A percentile compares a stretch with the other conserved stretches of the same genome.
These are phyloP conservation scores for Vitis hybrid DNA, from an alignment of 177 flowering plant genomes.

Conservation along the genomic window DNA sequence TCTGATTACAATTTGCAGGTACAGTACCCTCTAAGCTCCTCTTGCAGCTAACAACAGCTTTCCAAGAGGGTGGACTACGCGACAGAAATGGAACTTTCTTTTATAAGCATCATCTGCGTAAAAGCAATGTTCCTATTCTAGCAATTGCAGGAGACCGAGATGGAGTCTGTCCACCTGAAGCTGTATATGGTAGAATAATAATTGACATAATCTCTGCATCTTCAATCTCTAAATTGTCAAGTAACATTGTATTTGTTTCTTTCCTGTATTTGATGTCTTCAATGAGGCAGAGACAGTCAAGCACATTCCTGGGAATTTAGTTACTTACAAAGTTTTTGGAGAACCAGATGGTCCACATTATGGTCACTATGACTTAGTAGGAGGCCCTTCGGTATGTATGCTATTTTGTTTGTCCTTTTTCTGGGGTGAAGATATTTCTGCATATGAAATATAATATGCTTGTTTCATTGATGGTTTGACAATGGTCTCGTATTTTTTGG, in stretches of 20 bases:
- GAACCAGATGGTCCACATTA: constrained; percentile 76
- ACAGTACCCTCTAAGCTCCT: constrained; percentile 87
- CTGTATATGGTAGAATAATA: constrained; percentile 70
- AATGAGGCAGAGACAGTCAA: constrained; percentile 75
- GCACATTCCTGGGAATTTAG: constrained; percentile 63
- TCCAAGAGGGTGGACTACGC: constrained; percentile 69
- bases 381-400: constrained; percentile 64
- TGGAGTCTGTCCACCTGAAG: constrained; percentile 89
- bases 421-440: too few relatives aligned
- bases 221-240: neutral
- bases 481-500: neutral
- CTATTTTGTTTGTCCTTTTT: neutral
- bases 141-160: constrained; percentile 93
- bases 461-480: neutral
- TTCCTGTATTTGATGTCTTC: neutral
- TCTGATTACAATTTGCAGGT: constrained; percentile 47
- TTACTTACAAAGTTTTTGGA: constrained; percentile 74
- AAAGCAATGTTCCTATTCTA: constrained; percentile 68
- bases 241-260: neutral
- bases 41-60: constrained; percentile 79
- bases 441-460: too few relatives aligned
- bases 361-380: constrained; percentile 95
- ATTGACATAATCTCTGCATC: neutral
- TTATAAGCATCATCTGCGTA: constrained; percentile 76
- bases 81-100: constrained; percentile 73